Base-by-base conservation (phyloP, 306 rosid species). In the Dryas octopetala region DNA sequence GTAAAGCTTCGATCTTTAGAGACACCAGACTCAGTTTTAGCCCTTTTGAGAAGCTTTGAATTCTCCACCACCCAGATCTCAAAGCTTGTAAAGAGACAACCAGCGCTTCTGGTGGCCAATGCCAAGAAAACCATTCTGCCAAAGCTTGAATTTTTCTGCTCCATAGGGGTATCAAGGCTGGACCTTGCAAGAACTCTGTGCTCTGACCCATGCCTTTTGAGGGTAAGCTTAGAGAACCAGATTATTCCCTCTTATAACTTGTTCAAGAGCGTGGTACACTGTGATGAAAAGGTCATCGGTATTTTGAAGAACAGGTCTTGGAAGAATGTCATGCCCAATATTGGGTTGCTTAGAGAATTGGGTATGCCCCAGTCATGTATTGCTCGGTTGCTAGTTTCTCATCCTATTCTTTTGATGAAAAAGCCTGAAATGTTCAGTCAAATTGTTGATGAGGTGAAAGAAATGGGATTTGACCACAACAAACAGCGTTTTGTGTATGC, bases 121-220 rank as follows among this genome's bases (percentile, higher is more conserved):
- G 69, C 71, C 26, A 19, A 69, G 6, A 70, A 67, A 13, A 80
- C 71, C 15, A 75, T 84, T 48, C 14, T 66, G 47, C 83, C 88
- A 19, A 84, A 84, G 61, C 26, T 84, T 13, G 78, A 74, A 64
- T 84, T 78, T 62, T 75, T 78, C 53, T 40, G 40, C 61, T 81
- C 88, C 54, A 66, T 40, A 23, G 88, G 88, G 32, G 6, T 78
- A 14, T 75, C 82, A 4, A 67, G 23, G 70, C 26, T 40, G 23
- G 83, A 74, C 16, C 73, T 85, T 12, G 62, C 77, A 1, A 54
- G 17, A 4, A 10, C 19, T 8, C 4, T 85, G 11, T 40, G 61
- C 32, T 12, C 3, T 5, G 28, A 63, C 23, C 63, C 86, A 3
- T 1, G 5, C 0, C 14, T 82, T 9, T 16, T 79, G 28, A 11